Conservation (phyloP, 2,329 filamentous ascomycete genomes). For the Claviceps sp. region DNA sequence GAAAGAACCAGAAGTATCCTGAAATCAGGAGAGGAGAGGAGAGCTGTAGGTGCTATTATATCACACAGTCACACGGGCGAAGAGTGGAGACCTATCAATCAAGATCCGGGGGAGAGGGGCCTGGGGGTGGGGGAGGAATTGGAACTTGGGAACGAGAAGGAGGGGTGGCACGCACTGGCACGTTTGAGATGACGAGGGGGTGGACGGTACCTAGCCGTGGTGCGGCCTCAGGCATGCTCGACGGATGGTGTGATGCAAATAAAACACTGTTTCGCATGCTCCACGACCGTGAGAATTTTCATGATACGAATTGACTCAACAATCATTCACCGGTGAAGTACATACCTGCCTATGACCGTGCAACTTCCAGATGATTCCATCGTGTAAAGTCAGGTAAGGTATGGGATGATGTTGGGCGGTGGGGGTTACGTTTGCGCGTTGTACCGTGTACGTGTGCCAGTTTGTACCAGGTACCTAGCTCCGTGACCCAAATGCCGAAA, state of each 20-base stretch:
- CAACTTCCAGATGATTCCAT: not conserved
- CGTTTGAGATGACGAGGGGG: not conserved
- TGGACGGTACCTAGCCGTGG: not conserved
- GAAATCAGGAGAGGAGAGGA: conserved; percentile 2
- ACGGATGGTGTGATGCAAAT: no score
- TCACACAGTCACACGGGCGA: conserved; percentile 12
- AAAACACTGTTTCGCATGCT: not conserved
- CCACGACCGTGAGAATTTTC: no score
- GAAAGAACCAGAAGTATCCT: not conserved
- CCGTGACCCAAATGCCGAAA: not conserved
- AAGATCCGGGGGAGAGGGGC: not conserved
- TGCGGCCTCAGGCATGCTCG: no score
- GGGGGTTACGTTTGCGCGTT: not conserved
- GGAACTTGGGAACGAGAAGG: not conserved
- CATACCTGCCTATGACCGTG: not conserved
- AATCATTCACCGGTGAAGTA: not conserved
- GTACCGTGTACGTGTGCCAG: not conserved
- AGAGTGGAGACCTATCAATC: conserved; percentile 9
- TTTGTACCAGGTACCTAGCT: not conserved
- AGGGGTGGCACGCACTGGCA: not conserved
- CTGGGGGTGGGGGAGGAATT: not conserved
- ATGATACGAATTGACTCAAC: no score
- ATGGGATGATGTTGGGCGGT: not conserved
- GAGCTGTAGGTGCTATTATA: conserved; percentile 10
- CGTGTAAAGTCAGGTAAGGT: not conserved